phyloP scores from a whole-genome alignment of 2,329 filamentous ascomycete genomes.

The Aaosphaeria pasadenensis region DNA sequence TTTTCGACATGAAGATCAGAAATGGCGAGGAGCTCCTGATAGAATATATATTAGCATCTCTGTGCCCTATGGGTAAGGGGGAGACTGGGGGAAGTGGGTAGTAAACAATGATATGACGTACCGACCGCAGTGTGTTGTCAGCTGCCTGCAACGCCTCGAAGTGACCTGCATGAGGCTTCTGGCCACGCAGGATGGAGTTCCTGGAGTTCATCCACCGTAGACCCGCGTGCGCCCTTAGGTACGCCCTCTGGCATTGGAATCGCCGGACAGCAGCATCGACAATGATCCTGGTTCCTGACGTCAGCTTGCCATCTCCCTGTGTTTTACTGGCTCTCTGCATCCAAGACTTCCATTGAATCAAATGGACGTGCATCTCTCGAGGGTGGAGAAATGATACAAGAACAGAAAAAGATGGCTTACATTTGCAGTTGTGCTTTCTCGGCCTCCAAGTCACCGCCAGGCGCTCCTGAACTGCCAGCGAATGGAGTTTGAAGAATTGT shows the following conservation, averaged over 20 bases:
- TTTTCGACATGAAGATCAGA: constrained; percentile 57
- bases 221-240: constrained; percentile 57
- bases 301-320: constrained; percentile 12
- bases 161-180: constrained; percentile 48
- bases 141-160: constrained; percentile 48
- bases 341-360: not conserved
- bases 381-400: not conserved
- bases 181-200: constrained; percentile 49
- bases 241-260: constrained; percentile 61
- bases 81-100: not conserved
- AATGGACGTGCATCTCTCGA: not conserved
- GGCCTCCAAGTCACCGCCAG: constrained; percentile 48
- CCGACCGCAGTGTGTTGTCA: constrained; percentile 47
- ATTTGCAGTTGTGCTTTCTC: constrained; percentile 56
- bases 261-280: constrained; percentile 58
- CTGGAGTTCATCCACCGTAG: constrained; percentile 58
- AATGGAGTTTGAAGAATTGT: constrained; percentile 54
- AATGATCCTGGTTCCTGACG: constrained; percentile 50
- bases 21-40: constrained; percentile 55
- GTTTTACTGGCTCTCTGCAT: not conserved
- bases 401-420: constrained; percentile 36
- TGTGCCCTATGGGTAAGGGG: not conserved
- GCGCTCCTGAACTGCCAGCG: constrained; percentile 39
- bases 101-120: constrained; percentile 28
- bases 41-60: not conserved